Base-by-base conservation (phyloP, 768 basidiomycete genomes). In the Punctularia strigosozonata region DNA sequence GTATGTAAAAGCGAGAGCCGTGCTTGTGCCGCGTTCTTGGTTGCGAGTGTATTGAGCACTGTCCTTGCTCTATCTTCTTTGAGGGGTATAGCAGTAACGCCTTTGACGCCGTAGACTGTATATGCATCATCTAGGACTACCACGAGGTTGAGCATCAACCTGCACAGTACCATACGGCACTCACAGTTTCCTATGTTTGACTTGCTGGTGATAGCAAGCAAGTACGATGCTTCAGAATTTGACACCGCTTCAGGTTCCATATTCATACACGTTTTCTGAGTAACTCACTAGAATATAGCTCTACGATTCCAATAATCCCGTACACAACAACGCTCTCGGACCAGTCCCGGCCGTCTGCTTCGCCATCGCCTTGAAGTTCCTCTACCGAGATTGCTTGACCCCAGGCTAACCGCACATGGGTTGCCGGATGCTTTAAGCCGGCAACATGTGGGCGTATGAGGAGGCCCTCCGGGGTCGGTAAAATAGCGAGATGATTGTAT, bases 301-400 rank as follows among this genome's bases (percentile, higher is more conserved):
- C 75, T 43, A 90, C 51, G 14, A 84, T 62, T 13, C 86, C 86
- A 31, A 88, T 62, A 45, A 90, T 73, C 10, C 86, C 87, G 55
- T 85, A 80, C 8, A 86, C 67, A 31, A 83, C 56, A 28, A 73
- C 70, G 41, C 65, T 56, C 14, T 68, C 64, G 6, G 60, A 54
- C 80, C 83, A 84, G 51, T 75, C 65, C 15, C 59, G 46, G 12
- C 52, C 56, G 6, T 61, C 54, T 19, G 49, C 50, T n/a, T 54
- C 61, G 23, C 44, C 52, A 28, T 57, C 52, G 30, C 47, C 50
- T 15, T 56, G 53, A 21, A 77, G 42, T 50, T 77, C 73, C 50
- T 76, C 72, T 7, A 84, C 57, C 43, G 58, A 61, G 25, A 65
- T 58, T 17, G 57, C 46, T 55, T 77, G 81, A 1, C 71, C 73